Percentiles rank a stretch among this genome's conserved stretches.
Evolutionary conservation across 768 basidiomycete genomes (phyloP).

Genomic region (Suillus discolor): DNA sequence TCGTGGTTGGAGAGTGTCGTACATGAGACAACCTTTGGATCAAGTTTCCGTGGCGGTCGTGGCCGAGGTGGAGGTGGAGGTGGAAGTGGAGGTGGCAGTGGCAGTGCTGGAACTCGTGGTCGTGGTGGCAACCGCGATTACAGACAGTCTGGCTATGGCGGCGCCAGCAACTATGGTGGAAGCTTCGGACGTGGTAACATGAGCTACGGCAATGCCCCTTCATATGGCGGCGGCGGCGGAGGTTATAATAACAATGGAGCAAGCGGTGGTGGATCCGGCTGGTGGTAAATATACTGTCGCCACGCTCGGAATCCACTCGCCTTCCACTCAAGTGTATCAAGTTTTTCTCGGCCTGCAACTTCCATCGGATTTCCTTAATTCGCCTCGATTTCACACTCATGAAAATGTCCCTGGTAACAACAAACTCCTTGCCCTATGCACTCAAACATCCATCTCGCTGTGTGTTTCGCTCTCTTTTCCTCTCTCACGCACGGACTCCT

Average conservation of each 20-base stretch:
- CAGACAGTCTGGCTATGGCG: conserved; percentile 33
- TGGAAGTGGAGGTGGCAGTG: conserved; percentile 53
- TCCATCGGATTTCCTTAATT: conserved; percentile 22
- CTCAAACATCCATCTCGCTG: conserved; percentile 19
- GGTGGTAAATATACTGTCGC: conserved; percentile 46
- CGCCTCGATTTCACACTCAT: conserved; percentile 19
- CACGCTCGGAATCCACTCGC: conserved; percentile 14
- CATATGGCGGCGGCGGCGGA: conserved; percentile 44
- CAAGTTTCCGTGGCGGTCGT: conserved; percentile 50
- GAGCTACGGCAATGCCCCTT: conserved; percentile 26
- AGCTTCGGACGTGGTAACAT: conserved; percentile 31
- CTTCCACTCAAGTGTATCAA: conserved; percentile 10
- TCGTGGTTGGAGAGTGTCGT: conserved; percentile 87
- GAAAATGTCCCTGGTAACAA: conserved; percentile 27
- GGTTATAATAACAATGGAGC: conserved; percentile 25
- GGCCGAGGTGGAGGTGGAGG: conserved; percentile 59
- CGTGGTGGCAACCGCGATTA: conserved; percentile 41
- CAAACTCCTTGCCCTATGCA: conserved; percentile 16
- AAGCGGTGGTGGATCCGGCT: conserved; percentile 37
- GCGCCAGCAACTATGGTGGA: conserved; percentile 38
- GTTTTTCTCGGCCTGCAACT: conserved; percentile 11
- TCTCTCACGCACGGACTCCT: conserved; percentile 39
- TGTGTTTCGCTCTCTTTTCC: conserved; percentile 31
- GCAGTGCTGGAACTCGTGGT: conserved; percentile 42
- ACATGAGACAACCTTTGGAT: conserved; percentile 76